These are phyloP conservation scores for Acmispon strigosus DNA, from an alignment of 306 rosid genomes.

Conservation along the genomic window DNA sequence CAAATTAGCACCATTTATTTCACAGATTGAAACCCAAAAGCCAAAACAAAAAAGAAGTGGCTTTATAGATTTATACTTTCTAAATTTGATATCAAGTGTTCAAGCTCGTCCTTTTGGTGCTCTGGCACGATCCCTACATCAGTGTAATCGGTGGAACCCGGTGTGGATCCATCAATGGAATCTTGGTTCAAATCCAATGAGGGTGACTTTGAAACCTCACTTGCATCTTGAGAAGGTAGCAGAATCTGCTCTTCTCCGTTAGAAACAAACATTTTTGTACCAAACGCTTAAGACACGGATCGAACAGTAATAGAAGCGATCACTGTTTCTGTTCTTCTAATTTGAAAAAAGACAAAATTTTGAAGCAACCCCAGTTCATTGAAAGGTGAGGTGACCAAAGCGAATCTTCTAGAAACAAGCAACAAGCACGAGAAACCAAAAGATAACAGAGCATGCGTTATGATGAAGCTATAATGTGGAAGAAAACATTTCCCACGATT, in stretches of 20 bases:
- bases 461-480: constrained; percentile 22
- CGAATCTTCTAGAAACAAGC: constrained; percentile 8
- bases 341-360: too few relatives aligned
- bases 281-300: not conserved
- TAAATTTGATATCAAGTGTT: constrained; percentile 44
- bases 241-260: constrained; percentile 47
- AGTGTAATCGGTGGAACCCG: constrained; percentile 46
- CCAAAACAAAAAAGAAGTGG: not conserved
- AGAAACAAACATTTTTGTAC: constrained; percentile 40
- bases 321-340: constrained; percentile 9
- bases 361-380: not conserved
- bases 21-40: constrained; percentile 10
- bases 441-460: constrained; percentile 19
- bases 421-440: not conserved
- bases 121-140: constrained; percentile 83
- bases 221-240: constrained; percentile 31
- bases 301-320: not conserved
- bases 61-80: constrained; percentile 43
- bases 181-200: constrained; percentile 47
- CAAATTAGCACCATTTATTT: constrained; percentile 3
- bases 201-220: constrained; percentile 36
- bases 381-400: not conserved
- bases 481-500: constrained; percentile 18
- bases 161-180: constrained; percentile 40
- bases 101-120: constrained; percentile 51